Evolutionary conservation across 805 yeast species (phyloP), one percentile per base, ranked within the genome.

Genomic region (Ogataea nitratoaversa): DNA sequence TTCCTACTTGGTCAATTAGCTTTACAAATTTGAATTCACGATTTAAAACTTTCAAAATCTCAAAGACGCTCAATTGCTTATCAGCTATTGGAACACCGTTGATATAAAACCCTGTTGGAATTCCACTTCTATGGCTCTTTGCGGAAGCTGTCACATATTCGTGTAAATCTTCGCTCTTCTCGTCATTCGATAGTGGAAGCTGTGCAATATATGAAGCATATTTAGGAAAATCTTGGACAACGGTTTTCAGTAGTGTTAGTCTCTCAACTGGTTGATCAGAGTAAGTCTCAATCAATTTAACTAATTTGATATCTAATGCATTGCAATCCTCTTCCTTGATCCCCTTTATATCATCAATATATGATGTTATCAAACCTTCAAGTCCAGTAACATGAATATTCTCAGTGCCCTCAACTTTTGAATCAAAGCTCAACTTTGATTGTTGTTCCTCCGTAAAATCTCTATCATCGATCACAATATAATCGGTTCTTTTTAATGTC

Each of bases 51-150:
- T 67, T 59, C 29, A 73, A 49, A 2, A 79, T 42, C 19, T 66
- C 66, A 41, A 70, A 68, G 4, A 71, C 43, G 42, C 73, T 73
- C 5, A 68, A 63, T 29, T 71, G 69, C 0, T 67, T 52, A 1
- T 66, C 66, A n/a, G 75, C 62, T 1, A 81, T 57, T 1, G 79
- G 68, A 0, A 82, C 75, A 1, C 95, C 95, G 59, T 89, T 87
- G 16, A 88, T 51, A 46, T 76, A 83, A 2, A 90, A 42, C 1
- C 84, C 84, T 24, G 65, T 54, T 1, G 54, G 53, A 19, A 58
- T 32, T 3, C 48, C 43, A 2, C 42, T 23, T 20, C 35, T 36
- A 9, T 19, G 24, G 14, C 48, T 44, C 12, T 35, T 17, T 3
- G 44, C 19, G 1, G 40, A 19, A 4, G n/a, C n/a, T 3, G 16